Base-by-base conservation (phyloP, 1,284 basidiomycete genomes). In the Cutaneotrichosporon sp. region DNA sequence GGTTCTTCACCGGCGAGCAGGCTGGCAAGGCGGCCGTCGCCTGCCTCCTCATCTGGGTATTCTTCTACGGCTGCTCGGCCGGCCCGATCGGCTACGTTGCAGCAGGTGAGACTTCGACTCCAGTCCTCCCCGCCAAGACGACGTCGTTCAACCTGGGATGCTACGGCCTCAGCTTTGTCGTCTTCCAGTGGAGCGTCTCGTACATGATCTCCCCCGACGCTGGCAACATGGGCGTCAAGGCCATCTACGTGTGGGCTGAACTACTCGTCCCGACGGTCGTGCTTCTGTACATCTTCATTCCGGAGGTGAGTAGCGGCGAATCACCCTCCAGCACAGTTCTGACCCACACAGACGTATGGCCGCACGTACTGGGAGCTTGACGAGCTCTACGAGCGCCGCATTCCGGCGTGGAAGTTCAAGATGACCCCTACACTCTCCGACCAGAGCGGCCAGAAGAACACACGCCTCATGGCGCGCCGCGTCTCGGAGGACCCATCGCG, bases 311-410 rank as follows among this genome's bases (percentile, higher is more conserved):
- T 33, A 11, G 79, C n/a, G n/a, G n/a, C n/a, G n/a, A n/a, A n/a
- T n/a, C n/a, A n/a, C n/a, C n/a, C n/a, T n/a, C n/a, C n/a, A n/a
- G n/a, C n/a, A n/a, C n/a, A n/a, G n/a, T n/a, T n/a, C n/a, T n/a
- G n/a, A n/a, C n/a, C n/a, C n/a, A n/a, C n/a, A n/a, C n/a, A 81
- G 60, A 68, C 79, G 24, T 69, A 67, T 53, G 74, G 69, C 27
- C 64, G 36, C 29, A 53, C 49, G 24, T 59, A 43, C 38, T 18
- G 11, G 4, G 73, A 75, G 34, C 67, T 77, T 24, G 75, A 77
- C 59, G 60, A 72, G 14, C 67, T 77, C 27, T 77, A 76, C 61
- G 70, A 45, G 25, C 18, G 34, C 2, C 9, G 29, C 5, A 24
- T 62, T 4, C 55, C 60, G 14, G 31, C 60, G 14, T 25, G 60